Conservation (phyloP, 2,329 filamentous ascomycete genomes). For the Escovopsis sp. region DNA sequence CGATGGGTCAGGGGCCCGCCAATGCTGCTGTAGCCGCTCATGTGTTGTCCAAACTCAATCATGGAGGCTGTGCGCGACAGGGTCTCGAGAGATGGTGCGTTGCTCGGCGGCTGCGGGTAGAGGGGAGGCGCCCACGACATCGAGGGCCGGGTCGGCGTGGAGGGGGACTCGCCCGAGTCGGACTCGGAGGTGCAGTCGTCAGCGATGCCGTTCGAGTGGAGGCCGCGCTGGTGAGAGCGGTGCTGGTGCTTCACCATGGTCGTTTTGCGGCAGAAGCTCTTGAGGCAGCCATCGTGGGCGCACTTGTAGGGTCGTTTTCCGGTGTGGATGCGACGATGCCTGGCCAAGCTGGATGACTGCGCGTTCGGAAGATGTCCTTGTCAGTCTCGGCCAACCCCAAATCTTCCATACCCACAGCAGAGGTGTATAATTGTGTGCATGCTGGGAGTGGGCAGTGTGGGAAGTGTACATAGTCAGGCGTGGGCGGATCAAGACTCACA, state of each 20-base stretch:
- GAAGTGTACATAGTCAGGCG: too few relatives aligned
- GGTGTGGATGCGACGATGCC: conserved; percentile 51
- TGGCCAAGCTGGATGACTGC: conserved; percentile 49
- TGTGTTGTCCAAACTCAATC: conserved; percentile 37
- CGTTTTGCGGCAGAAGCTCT: conserved; percentile 59
- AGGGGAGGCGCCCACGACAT: conserved; percentile 34
- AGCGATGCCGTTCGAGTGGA: conserved; percentile 37
- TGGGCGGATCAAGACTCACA: conserved; percentile 27
- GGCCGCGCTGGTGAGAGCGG: conserved; percentile 43
- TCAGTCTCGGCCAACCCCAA: neutral
- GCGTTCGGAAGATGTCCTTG: neutral
- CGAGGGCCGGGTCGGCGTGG: conserved; percentile 38
- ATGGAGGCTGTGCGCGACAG: conserved; percentile 41
- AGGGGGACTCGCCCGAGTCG: conserved; percentile 43
- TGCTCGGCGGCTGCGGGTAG: conserved; percentile 24
- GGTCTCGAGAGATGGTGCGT: conserved; percentile 20
- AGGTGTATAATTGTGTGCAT: too few relatives aligned
- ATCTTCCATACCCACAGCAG: too few relatives aligned
- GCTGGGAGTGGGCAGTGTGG: too few relatives aligned
- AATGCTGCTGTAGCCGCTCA: conserved; percentile 29
- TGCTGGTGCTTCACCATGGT: conserved; percentile 56
- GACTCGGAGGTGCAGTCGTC: conserved; percentile 42
- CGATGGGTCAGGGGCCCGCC: conserved; percentile 27
- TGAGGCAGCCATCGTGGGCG: conserved; percentile 44
- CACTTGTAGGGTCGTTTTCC: conserved; percentile 54